phyloP scores from a whole-genome alignment of 192 early-diverging fungal species.

The Endogone sp. region DNA sequence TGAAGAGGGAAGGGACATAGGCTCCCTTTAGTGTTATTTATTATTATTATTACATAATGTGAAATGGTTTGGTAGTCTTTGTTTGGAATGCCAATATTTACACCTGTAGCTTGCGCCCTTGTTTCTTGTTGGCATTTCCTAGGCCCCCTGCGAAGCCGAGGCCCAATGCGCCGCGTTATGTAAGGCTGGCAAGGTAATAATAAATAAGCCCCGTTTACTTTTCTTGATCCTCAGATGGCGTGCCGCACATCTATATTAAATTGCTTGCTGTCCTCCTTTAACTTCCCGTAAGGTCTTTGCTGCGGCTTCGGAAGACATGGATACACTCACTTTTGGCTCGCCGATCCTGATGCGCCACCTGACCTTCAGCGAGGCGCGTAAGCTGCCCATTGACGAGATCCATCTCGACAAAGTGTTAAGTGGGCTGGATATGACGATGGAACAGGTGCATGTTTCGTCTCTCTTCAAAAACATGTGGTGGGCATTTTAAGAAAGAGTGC shows the following conservation, averaged over 20 bases:
- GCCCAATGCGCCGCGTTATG: conserved; percentile 95
- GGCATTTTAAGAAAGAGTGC: too few relatives aligned
- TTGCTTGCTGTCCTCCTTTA: too few relatives aligned
- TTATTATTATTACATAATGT: too few relatives aligned
- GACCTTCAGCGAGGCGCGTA: conserved; percentile 87
- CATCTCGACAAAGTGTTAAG: conserved; percentile 74
- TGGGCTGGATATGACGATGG: conserved; percentile 71
- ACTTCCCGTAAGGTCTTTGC: conserved; percentile 66
- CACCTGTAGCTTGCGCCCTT: neutral
- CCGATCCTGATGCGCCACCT: conserved; percentile 89
- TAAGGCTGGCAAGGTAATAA: conserved; percentile 66
- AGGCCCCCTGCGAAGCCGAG: conserved; percentile 96
- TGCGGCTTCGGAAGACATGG: conserved; percentile 98
- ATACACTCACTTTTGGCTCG: conserved; percentile 91
- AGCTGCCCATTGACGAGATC: conserved; percentile 90
- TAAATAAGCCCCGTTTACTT: too few relatives aligned
- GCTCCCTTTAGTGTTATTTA: neutral
- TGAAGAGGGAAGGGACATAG: too few relatives aligned
- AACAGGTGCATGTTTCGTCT: conserved; percentile 49
- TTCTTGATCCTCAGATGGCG: too few relatives aligned
- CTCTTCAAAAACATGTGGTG: too few relatives aligned
- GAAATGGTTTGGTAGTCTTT: too few relatives aligned
- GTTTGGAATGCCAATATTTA: too few relatives aligned
- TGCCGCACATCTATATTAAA: too few relatives aligned
- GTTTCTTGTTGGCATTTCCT: too few relatives aligned